Evolutionary conservation across 2,329 filamentous ascomycete genomes (phyloP).

Genomic region (Paecilomyces dactylethromorphus): DNA sequence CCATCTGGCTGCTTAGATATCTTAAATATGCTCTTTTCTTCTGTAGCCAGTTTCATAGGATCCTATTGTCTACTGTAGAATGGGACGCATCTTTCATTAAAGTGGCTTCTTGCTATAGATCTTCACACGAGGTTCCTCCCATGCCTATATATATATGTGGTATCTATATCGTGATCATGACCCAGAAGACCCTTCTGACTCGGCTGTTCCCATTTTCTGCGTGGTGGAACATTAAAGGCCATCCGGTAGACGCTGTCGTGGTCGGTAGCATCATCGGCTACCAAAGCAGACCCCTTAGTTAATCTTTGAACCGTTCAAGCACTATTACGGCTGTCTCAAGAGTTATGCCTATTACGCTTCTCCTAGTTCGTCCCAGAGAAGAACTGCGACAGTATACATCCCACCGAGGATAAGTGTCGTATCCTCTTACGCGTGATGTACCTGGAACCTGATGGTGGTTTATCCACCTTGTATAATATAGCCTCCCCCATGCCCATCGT

Average conservation of each 20-base stretch:
- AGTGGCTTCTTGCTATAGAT: neutral
- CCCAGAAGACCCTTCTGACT: no score
- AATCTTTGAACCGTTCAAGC: neutral
- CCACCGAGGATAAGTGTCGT: no score
- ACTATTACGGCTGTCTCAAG: neutral
- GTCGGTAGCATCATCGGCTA: neutral
- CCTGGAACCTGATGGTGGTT: no score
- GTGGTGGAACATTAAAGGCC: neutral
- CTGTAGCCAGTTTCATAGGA: neutral
- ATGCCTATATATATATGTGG: neutral
- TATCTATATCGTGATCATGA: neutral
- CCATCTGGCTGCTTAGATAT: neutral
- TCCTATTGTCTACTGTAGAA: neutral
- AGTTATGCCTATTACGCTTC: neutral
- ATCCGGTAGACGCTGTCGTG: neutral
- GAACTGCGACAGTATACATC: no score
- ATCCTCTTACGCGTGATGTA: no score
- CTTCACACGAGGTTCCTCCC: neutral
- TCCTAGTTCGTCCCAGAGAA: no score
- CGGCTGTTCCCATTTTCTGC: neutral
- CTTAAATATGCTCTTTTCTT: neutral
- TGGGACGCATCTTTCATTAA: neutral
- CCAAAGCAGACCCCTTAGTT: neutral
- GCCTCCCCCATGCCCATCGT: neutral
- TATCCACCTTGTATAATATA: neutral